Evolutionary conservation across 805 yeast genomes (phyloP).

Genomic region (Candida lessepsii): DNA sequence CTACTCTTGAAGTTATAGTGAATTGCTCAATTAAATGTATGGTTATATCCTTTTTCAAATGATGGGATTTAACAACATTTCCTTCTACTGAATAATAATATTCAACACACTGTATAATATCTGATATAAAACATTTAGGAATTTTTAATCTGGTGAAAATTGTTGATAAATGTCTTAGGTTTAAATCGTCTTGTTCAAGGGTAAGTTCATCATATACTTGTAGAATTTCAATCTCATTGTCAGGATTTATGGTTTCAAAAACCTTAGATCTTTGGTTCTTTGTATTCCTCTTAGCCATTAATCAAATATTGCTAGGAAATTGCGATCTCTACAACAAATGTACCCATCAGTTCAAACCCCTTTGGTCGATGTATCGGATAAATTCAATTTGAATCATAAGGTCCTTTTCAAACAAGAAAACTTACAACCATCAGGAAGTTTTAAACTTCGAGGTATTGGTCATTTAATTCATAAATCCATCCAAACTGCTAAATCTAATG

Average conservation of each 20-base stretch:
- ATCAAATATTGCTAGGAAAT: too few species aligned
- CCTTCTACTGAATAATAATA: conserved; percentile 28
- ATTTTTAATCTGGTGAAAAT: conserved; percentile 25
- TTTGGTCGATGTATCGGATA: conserved; percentile 34
- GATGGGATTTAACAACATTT: neutral
- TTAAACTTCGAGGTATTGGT: conserved; percentile 57
- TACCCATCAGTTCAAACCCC: conserved; percentile 35
- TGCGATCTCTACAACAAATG: conserved; percentile 1
- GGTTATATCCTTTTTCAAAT: conserved; percentile 11
- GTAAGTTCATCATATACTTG: conserved; percentile 28
- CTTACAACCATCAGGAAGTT: conserved; percentile 57
- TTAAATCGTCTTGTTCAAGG: conserved; percentile 25
- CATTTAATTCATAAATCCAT: conserved; percentile 39
- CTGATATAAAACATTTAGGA: conserved; percentile 32
- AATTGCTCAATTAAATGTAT: conserved; percentile 10
- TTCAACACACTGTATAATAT: conserved; percentile 29
- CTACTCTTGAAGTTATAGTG: conserved; percentile 25
- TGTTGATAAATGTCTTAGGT: conserved; percentile 24
- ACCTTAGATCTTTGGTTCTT: conserved; percentile 5
- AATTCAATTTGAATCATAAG: conserved; percentile 31
- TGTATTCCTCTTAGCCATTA: conserved; percentile 9
- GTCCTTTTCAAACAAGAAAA: conserved; percentile 49
- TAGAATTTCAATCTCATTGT: conserved; percentile 36
- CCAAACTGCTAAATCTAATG: conserved; percentile 19
- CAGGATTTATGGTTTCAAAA: conserved; percentile 19